Evolutionary conservation across 176 grass and related monocot species (phyloP).

Genomic region (Stipa capillata): DNA sequence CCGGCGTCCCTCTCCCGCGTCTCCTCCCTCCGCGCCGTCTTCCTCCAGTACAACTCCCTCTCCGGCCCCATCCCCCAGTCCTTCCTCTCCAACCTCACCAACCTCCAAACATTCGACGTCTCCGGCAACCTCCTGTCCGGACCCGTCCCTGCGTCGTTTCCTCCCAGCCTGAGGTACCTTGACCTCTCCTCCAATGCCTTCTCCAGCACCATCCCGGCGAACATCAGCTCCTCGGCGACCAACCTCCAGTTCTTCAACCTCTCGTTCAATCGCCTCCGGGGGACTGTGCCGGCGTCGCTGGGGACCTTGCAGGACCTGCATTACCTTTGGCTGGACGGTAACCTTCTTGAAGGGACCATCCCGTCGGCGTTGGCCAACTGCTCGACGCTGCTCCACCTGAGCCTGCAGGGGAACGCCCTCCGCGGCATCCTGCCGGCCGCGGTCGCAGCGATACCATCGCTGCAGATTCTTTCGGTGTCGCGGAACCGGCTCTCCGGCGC

Average conservation of each 20-base stretch:
- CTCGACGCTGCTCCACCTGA: conserved; percentile 70
- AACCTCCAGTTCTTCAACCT: conserved; percentile 80
- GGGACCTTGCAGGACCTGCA: conserved; percentile 59
- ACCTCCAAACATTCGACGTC: conserved; percentile 61
- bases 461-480: conserved; percentile 77
- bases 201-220: conserved; percentile 45
- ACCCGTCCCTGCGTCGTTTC: conserved; percentile 44
- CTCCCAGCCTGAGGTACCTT: conserved; percentile 45
- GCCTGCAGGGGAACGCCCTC: conserved; percentile 68
- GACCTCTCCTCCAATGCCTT: conserved; percentile 94
- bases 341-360: conserved; percentile 84
- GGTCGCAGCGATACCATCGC: conserved; percentile 51
- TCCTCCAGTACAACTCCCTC: conserved; percentile 79
- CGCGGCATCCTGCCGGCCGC: conserved; percentile 80
- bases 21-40: conserved; percentile 56
- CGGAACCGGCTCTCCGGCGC: conserved; percentile 77
- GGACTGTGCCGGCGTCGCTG: conserved; percentile 68
- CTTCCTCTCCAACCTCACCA: conserved; percentile 72
- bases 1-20: conserved; percentile 47
- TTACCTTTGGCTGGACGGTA: conserved; percentile 90
- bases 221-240: conserved; percentile 36
- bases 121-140: conserved; percentile 75
- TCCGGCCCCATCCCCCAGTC: conserved; percentile 50
- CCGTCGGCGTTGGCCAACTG: conserved; percentile 85
- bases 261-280: conserved; percentile 78